phyloP scores from a whole-genome alignment of 2,329 filamentous ascomycete species.

The Fusarium fracticaudum region DNA sequence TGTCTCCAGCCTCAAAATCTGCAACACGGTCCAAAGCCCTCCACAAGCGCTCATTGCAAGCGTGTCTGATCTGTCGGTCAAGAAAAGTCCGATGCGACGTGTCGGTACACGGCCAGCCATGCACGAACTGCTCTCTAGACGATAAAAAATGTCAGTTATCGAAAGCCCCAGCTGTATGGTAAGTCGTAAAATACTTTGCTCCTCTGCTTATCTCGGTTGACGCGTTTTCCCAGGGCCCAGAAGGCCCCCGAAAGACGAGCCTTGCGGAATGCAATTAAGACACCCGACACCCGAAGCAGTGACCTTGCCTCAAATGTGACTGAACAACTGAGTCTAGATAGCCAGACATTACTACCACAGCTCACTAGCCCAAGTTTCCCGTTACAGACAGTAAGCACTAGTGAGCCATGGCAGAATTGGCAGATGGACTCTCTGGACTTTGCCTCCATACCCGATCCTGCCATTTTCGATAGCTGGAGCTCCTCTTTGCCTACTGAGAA shows the following conservation, averaged over 20 bases:
- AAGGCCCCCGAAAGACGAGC: background rate
- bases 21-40: background rate
- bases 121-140: background rate
- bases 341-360: background rate
- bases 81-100: constrained; percentile 1
- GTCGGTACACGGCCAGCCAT: background rate
- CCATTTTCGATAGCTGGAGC: background rate
- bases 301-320: fast-evolving
- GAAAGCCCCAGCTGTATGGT: background rate
- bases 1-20: background rate
- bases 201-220: background rate
- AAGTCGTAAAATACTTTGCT: fast-evolving
- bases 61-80: background rate
- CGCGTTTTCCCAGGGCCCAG: background rate
- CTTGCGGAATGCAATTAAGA: background rate
- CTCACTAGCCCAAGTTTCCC: background rate
- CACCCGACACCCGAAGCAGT: background rate
- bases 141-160: background rate
- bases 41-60: background rate
- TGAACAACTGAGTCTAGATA: background rate
- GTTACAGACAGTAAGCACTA: background rate
- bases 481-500: background rate
- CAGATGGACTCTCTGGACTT: background rate
- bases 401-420: background rate
- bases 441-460: background rate